phyloP scores from a whole-genome alignment of 164 flowering plant species.

The Sextonia rubra region DNA sequence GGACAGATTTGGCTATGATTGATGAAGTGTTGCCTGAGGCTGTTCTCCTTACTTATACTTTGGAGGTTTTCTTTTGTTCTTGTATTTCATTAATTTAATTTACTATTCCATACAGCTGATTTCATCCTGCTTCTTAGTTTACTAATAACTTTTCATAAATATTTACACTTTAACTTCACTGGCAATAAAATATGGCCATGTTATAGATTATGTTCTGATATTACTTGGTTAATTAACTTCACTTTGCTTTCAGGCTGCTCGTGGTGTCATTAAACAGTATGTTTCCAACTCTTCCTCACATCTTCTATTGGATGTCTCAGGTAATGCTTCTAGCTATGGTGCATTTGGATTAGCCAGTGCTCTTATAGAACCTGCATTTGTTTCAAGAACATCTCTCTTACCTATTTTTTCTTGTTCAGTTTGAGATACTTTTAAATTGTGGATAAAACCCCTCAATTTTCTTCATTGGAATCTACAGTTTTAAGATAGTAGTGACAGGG shows the following conservation, averaged over 20 bases:
- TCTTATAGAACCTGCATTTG: too few species aligned
- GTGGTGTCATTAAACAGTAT: conserved; percentile 54
- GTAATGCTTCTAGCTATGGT: conserved; percentile 28
- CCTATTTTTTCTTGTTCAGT: too few species aligned
- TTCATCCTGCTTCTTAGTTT: neutral
- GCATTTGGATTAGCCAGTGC: neutral
- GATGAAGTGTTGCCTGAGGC: conserved; percentile 89
- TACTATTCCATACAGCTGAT: neutral
- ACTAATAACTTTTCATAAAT: neutral
- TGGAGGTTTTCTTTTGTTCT: conserved; percentile 46
- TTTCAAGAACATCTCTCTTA: too few species aligned
- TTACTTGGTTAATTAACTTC: neutral
- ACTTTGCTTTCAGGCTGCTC: conserved; percentile 55
- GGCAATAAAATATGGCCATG: neutral
- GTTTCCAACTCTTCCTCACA: conserved; percentile 50
- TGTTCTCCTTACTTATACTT: conserved; percentile 48
- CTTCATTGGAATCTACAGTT: too few species aligned
- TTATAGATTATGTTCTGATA: neutral
- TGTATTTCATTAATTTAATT: too few species aligned
- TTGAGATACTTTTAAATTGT: too few species aligned
- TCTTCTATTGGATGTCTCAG: conserved; percentile 70
- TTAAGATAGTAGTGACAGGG: too few species aligned
- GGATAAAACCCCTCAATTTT: too few species aligned
- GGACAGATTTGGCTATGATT: conserved; percentile 73
- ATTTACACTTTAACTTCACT: neutral